Evolutionary conservation across 768 basidiomycete species (phyloP), one percentile per base, ranked within the genome.

Genomic region (Boletus eberwhitei): DNA sequence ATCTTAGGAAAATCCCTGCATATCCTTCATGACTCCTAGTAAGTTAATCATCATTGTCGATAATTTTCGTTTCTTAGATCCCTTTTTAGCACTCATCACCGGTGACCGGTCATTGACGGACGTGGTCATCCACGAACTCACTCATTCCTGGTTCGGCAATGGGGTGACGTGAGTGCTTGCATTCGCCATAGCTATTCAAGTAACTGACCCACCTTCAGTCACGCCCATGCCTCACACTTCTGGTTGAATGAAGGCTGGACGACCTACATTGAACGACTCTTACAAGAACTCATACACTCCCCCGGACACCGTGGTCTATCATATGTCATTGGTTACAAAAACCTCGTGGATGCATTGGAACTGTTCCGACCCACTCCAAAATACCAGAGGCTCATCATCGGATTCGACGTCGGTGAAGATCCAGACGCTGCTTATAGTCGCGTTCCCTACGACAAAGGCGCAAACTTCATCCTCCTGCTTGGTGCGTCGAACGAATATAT

Each of bases 241-340:
- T 93, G 90, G 89, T 80, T 93, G 41, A 94, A 93, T 64, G 90
- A 95, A 74, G 89, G 93, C 26, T 96, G 90, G 88, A 98, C 96
- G 36, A 93, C 90, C 0, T 98, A 95, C 65, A 86, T 91, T 31
- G 96, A 98, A 68, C 85, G 93, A 21, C 74, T 96, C 8, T 74
- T 96, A 42, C 83, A 83, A 45, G 78, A 85, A 58, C 73, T 77
- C 42, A 74, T 93, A 11, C 83, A 91, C 66, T 81, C 87, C 1
- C 81, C 88, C 12, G 84, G 85, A 2, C 83, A 86, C 47, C 85
- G 93, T 45, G 92, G 84, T 17, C 89, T 98, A 64, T 82, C 84
- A 8, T 96, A 79, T 70, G 74, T 91, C 55, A 86, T 89, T 53
- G 93, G 93, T 3, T 75, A 78, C 19, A 90, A 88, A 56, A 78